Conservation (phyloP, 1,139 yeast species). For the Diutina rugosa region DNA sequence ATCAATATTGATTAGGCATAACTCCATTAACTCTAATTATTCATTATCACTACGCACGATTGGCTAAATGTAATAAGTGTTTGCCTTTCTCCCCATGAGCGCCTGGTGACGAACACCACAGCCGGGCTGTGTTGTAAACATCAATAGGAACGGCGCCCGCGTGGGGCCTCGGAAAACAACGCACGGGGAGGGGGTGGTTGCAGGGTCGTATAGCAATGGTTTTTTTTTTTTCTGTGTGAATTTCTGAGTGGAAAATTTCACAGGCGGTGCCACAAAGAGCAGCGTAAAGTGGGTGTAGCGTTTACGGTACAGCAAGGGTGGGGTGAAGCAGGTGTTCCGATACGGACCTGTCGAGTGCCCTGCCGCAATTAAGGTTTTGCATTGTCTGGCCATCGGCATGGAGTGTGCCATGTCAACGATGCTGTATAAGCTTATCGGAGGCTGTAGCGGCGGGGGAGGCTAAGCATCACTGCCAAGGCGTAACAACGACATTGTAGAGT, state of each 20-base stretch:
- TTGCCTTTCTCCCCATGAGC: neutral
- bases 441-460: neutral
- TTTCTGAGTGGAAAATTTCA: neutral
- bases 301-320: neutral
- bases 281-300: neutral
- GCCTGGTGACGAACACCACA: neutral
- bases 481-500: too few relatives aligned
- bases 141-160: neutral
- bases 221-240: too few relatives aligned
- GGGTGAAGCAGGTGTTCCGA: neutral
- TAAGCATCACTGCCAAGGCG: neutral
- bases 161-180: neutral
- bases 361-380: neutral
- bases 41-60: too few relatives aligned
- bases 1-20: too few relatives aligned
- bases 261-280: neutral
- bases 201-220: neutral
- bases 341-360: neutral
- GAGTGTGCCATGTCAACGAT: neutral
- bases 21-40: too few relatives aligned
- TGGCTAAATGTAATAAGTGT: too few relatives aligned
- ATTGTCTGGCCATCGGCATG: neutral
- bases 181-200: neutral
- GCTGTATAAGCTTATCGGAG: neutral
- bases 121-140: neutral